phyloP scores from a whole-genome alignment of 108 stramenopile genomes.

The Nitzschia sp. region DNA sequence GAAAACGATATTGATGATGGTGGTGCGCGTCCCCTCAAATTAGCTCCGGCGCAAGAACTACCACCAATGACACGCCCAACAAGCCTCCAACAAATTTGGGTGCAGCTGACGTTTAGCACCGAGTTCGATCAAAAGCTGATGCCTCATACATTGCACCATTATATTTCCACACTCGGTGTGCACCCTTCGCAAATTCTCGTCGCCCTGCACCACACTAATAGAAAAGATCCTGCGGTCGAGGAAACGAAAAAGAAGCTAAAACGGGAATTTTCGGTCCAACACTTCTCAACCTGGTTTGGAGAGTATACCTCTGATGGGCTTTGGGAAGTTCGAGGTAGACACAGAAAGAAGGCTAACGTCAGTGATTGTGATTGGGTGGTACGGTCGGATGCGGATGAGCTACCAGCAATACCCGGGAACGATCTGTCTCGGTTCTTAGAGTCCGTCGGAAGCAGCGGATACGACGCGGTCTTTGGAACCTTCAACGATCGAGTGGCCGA shows the following conservation, averaged over 20 bases:
- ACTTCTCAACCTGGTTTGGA: not conserved
- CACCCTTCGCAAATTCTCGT: not conserved
- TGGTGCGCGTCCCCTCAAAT: too few relatives aligned
- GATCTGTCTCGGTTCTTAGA: not conserved
- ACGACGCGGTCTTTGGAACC: conserved; percentile 1
- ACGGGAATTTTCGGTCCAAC: not conserved
- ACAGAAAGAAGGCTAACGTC: not conserved
- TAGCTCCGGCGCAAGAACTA: too few relatives aligned
- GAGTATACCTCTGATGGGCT: not conserved
- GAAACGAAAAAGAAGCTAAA: not conserved
- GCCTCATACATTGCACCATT: conserved; percentile 1
- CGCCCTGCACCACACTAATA: not conserved
- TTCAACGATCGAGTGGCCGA: not conserved
- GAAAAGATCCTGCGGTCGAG: not conserved
- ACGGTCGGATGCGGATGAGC: conserved; percentile 3
- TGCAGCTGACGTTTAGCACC: conserved; percentile 1
- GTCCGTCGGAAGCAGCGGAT: not conserved
- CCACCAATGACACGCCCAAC: too few relatives aligned
- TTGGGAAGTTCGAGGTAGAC: not conserved
- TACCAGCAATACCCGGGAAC: not conserved
- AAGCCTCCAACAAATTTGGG: too few relatives aligned
- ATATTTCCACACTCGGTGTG: not conserved
- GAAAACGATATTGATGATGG: too few relatives aligned
- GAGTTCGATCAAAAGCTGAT: not conserved
- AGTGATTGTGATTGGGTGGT: not conserved